Conservation (phyloP, 768 basidiomycete genomes). For the Rhizopogon sp. region DNA sequence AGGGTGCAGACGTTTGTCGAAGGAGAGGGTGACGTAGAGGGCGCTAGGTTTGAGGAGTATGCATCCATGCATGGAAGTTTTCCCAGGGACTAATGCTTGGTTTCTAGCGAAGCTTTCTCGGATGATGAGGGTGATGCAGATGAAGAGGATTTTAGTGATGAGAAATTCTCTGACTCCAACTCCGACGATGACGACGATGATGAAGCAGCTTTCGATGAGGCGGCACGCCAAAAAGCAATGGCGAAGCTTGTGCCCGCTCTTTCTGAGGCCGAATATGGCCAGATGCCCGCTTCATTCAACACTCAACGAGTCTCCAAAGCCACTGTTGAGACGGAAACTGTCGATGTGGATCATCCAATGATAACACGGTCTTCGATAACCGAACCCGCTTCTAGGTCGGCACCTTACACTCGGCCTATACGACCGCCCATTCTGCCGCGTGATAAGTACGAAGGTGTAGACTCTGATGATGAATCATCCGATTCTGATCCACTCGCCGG, state of each 20-base stretch:
- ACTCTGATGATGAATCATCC: conserved; percentile 86
- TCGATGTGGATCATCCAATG: conserved; percentile 18
- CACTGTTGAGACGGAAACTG: conserved; percentile 38
- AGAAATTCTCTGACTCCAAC: conserved; percentile 39
- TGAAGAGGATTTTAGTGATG: conserved; percentile 41
- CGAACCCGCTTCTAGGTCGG: conserved; percentile 7
- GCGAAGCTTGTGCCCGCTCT: conserved; percentile 78
- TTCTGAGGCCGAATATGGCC: conserved; percentile 82
- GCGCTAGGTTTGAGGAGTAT: conserved; percentile 89
- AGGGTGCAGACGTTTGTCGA: conserved; percentile 91
- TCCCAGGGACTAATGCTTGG: conserved; percentile 3
- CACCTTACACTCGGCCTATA: conserved; percentile 39
- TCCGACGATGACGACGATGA: conserved; percentile 39
- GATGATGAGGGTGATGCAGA: conserved; percentile 36
- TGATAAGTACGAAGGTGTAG: conserved; percentile 86
- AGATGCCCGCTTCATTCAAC: conserved; percentile 73
- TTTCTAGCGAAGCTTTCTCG: conserved; percentile 57
- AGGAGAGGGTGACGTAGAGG: conserved; percentile 83
- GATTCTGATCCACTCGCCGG: conserved; percentile 45
- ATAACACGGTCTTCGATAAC: not conserved
- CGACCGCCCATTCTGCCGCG: conserved; percentile 78
- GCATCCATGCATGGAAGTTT: conserved; percentile 22
- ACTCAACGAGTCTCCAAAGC: conserved; percentile 61
- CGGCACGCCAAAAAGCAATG: conserved; percentile 60
- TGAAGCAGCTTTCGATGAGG: conserved; percentile 18